Evolutionary conservation across 495 filamentous ascomycete species (phyloP).

Genomic region (Lasiosphaeriaceae sp.): DNA sequence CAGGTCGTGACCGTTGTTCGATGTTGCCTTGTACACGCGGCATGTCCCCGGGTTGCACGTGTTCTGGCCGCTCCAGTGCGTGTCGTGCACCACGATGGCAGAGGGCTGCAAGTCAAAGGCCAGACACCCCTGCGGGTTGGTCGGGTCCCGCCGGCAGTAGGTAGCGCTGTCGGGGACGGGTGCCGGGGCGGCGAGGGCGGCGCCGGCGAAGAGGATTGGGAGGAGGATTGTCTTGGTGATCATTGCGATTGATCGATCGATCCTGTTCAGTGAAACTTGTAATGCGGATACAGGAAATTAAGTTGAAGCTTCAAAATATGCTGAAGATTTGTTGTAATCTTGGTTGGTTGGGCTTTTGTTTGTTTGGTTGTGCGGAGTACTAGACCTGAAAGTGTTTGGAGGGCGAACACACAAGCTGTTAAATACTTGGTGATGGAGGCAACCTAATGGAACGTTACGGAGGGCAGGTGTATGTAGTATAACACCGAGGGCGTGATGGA

Average conservation of each 20-base stretch:
- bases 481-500: no score
- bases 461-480: no score
- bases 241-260: not conserved
- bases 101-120: conserved; percentile 7
- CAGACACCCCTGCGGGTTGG: not conserved
- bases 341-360: no score
- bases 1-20: conserved; percentile 2
- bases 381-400: not conserved
- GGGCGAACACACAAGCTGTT: no score
- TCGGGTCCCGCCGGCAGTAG: not conserved
- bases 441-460: not conserved
- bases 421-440: not conserved
- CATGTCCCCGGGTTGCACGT: not conserved
- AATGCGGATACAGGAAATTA: no score
- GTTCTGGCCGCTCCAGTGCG: conserved; percentile 9
- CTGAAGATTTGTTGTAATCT: no score
- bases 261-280: no score
- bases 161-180: not conserved
- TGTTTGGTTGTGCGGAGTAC: no score
- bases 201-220: not conserved
- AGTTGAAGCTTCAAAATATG: no score
- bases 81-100: conserved; percentile 8
- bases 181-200: not conserved
- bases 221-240: conserved; percentile 5
- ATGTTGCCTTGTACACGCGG: not conserved